Evolutionary conservation across 139 green algal species (phyloP), one percentile per base, ranked within the genome.

Genomic region (Volvox reticuliferus): DNA sequence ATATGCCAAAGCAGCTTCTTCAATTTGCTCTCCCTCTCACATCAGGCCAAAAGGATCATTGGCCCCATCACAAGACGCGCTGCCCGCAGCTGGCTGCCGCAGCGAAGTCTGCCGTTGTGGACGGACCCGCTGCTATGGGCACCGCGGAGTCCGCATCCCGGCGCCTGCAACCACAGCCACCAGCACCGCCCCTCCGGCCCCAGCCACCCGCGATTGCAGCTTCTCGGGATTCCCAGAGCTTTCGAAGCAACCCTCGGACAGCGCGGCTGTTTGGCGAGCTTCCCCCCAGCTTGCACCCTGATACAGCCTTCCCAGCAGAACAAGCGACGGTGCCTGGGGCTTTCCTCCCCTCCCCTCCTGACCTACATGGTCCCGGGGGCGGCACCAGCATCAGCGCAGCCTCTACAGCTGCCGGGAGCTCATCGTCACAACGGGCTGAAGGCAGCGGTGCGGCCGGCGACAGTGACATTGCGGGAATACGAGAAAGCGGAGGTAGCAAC

Each of bases 31-130:
- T 75, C 22, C 67, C 71, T 2, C 71, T 79, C 6, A 35, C 37
- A 55, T 55, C 44, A 89, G 85, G 85, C n/a, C 85, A 89, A 33
- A 55, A 33, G 44, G 85, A 89, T 37, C 85, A 89, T 50, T 89
- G 85, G 85, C 69, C 85, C 28, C 85, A 89, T 37, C 85, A 89
- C 85, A 89, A 89, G n/a, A 61, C 28, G 12, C 69, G 55, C 6
- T 89, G 85, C 24, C 16, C 69, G 1, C 37, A 71, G 71, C 85
- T 89, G 28, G 85, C 37, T 2, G n/a, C 44, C 19, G 44, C 69
- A 22, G 37, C 85, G 19, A 61, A 44, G 2, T 69, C 85, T 18
- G 37, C 68, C 19, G 5, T 9, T 9, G 85, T n/a, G 32, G 82
- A 85, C 22, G 12, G 35, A 0, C 30, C 79, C 1, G 37, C 79